A percentile compares a stretch with the other conserved stretches of the same genome.
Evolutionary conservation across 2,329 filamentous ascomycete species (phyloP).

Genomic region (Colletotrichum lupini): DNA sequence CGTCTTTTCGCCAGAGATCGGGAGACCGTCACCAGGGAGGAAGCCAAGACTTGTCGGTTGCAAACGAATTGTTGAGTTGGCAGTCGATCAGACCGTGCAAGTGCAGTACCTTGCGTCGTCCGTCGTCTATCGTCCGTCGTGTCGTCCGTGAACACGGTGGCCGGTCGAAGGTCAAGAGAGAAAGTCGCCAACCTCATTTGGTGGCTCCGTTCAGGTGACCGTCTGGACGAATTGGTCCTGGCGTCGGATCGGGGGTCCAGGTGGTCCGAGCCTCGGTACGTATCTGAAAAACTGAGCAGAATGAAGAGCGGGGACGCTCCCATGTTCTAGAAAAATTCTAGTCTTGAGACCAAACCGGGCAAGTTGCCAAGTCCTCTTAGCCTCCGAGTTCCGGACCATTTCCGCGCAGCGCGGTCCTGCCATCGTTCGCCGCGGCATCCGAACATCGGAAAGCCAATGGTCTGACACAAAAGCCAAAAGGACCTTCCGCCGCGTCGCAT

Average conservation of each 20-base stretch:
- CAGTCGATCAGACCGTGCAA: constrained; percentile 12
- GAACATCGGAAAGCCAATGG: constrained; percentile 30
- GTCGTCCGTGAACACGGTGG: background rate
- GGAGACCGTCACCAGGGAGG: background rate
- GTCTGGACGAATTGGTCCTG: constrained; percentile 16
- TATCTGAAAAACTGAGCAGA: background rate
- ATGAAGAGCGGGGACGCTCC: background rate
- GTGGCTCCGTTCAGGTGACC: constrained; percentile 26
- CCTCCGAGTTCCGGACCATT: constrained; percentile 17
- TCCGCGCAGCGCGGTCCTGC: constrained; percentile 11
- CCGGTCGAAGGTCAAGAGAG: background rate
- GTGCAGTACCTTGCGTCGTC: background rate
- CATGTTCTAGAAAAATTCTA: constrained; percentile 33
- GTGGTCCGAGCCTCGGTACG: constrained; percentile 5
- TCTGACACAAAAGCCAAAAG: constrained; percentile 26
- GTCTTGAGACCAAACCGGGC: background rate
- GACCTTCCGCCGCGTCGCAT: constrained; percentile 1
- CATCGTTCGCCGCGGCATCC: constrained; percentile 15
- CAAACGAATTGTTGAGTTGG: constrained; percentile 22
- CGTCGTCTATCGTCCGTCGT: background rate
- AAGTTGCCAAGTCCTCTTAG: background rate
- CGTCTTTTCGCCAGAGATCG: constrained; percentile 6
- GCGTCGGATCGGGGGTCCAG: constrained; percentile 23
- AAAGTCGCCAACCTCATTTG: background rate
- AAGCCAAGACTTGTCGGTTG: constrained; percentile 10